These are phyloP conservation scores for Penicillium psychrofluorescens DNA, from an alignment of 495 filamentous ascomycete genomes.

Conservation along the genomic window DNA sequence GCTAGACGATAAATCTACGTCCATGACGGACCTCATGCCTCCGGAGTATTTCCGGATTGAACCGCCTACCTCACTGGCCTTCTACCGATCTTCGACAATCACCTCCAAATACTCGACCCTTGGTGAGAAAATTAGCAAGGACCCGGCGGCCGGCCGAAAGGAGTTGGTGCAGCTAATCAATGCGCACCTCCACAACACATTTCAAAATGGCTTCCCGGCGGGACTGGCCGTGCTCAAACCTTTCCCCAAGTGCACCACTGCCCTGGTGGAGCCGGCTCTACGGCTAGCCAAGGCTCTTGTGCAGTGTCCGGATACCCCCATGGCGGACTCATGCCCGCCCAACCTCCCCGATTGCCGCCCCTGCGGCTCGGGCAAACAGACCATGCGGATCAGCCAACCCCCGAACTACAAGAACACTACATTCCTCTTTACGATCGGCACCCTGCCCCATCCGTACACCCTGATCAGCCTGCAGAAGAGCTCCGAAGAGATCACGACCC, in stretches of 20 bases:
- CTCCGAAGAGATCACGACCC: constrained; percentile 48
- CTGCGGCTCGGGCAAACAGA: constrained; percentile 50
- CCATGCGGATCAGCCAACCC: constrained; percentile 51
- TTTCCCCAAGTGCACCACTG: constrained; percentile 60
- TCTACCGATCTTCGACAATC: constrained; percentile 62
- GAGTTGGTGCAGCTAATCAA: constrained; percentile 70
- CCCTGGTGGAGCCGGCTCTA: constrained; percentile 60
- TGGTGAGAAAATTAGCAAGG: constrained; percentile 49
- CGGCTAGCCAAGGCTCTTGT: constrained; percentile 65
- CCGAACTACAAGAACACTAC: constrained; percentile 53
- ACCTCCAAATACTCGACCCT: constrained; percentile 57
- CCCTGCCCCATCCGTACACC: constrained; percentile 87
- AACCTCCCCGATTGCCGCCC: constrained; percentile 66
- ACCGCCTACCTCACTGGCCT: constrained; percentile 61
- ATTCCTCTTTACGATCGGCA: constrained; percentile 70
- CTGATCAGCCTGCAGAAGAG: constrained; percentile 52
- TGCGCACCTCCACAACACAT: constrained; percentile 77
- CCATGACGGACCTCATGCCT: constrained; percentile 50
- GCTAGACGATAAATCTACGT: constrained; percentile 44
- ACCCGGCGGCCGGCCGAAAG: constrained; percentile 49
- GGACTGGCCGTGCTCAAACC: constrained; percentile 81
- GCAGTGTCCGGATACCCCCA: constrained; percentile 62
- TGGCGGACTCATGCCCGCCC: constrained; percentile 76
- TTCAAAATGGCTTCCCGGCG: constrained; percentile 66
- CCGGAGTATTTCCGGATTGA: constrained; percentile 58